phyloP scores from a whole-genome alignment of 106 monocot genomes.

The Hemerocallis citrina region DNA sequence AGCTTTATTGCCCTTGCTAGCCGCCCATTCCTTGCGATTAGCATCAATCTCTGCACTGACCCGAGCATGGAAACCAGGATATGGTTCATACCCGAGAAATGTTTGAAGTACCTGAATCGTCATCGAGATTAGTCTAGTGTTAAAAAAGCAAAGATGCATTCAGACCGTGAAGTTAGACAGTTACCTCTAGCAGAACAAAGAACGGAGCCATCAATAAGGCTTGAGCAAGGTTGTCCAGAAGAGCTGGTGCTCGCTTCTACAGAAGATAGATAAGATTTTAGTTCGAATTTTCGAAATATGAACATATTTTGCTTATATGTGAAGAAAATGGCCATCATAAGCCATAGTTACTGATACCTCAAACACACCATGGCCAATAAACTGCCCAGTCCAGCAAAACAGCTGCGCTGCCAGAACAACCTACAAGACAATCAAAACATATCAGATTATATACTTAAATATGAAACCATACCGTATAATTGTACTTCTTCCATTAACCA shows the following conservation, averaged over 20 bases:
- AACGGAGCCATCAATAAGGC: constrained; percentile 60
- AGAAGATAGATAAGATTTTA: background rate
- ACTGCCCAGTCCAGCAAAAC: constrained; percentile 29
- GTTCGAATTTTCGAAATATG: background rate
- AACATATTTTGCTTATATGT: no score
- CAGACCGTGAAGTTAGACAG: background rate
- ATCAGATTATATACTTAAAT: background rate
- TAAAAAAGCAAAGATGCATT: background rate
- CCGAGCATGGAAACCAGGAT: constrained; percentile 50
- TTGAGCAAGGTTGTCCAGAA: constrained; percentile 46
- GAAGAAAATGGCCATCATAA: background rate
- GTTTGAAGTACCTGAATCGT: constrained; percentile 31
- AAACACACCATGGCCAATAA: constrained; percentile 50
- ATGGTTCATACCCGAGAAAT: constrained; percentile 47
- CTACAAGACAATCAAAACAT: constrained; percentile 13
- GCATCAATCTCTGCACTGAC: constrained; percentile 37
- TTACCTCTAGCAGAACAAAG: constrained; percentile 64
- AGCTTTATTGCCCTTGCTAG: constrained; percentile 33
- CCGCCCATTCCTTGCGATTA: constrained; percentile 36
- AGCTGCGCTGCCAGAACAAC: constrained; percentile 40
- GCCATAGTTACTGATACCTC: constrained; percentile 25
- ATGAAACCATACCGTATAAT: background rate
- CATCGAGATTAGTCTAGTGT: background rate
- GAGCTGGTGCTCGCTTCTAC: constrained; percentile 55
- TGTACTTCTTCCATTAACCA: background rate